Evolutionary conservation across 2,329 filamentous ascomycete species (phyloP), one percentile per base, ranked within the genome.

Genomic region (Penicillium sp.): DNA sequence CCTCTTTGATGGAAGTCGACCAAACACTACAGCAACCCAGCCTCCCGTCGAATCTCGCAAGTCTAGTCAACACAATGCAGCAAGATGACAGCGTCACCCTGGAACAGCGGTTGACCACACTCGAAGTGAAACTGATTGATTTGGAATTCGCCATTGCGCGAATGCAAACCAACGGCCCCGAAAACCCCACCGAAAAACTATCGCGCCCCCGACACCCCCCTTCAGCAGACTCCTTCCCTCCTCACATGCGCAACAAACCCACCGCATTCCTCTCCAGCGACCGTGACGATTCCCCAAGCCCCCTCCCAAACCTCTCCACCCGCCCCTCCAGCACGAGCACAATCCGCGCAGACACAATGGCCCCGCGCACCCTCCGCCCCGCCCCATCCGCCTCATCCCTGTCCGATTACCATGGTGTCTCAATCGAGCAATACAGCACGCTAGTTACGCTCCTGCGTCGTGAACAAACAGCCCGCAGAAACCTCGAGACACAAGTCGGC

Each of bases 41-140:
- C 31, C 61, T 73, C 3, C 64, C 70, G 1, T 72, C 75, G 2
- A 71, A 75, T 55, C 70, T 78, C 38, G 71, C 72, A n/a, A 71
- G 69, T 37, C 65, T 78, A 13, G 69, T 77, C 38, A 72, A 69
- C 42, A 67, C 69, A 13, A 75, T 79, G 67, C 75, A 77, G 45
- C 69, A 73, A 38, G 72, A 77, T 54, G 74, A 75, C 25, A 71
- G 71, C 21, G 65, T 73, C 19, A 76, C 71, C 3, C 64, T 81
- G 1, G 78, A 79, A 56, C 77, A 81, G 54, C 73, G 79, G 47
- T 61, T 81, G n/a, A 77, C 77, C 35, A 81, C 79, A 0, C 67
- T 81, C 7, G 79, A 81, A 59, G 79, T 81, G 23, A 81, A 81
- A 59, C 66, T 81, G 50, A 80, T 80, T 61, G 79, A 81, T 48